A percentile compares a stretch with the other conserved stretches of the same genome.
These are phyloP conservation scores for Panaeolus cyanescens DNA, from an alignment of 768 basidiomycete species.

Conservation along the genomic window DNA sequence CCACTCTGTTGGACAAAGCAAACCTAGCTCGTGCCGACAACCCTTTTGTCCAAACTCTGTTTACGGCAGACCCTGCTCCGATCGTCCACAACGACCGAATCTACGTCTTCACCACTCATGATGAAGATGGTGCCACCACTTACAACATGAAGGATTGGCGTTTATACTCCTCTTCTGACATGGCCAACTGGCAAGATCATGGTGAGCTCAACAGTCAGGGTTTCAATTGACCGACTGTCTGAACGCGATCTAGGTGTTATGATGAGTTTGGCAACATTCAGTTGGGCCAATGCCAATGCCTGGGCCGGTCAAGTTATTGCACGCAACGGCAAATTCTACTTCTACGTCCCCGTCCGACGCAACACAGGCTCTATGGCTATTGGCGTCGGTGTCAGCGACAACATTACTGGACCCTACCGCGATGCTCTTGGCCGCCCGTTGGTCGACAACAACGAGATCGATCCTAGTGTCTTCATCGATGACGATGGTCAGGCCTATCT, in stretches of 20 bases:
- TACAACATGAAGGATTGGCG: not conserved
- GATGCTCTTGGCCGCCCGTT: not conserved
- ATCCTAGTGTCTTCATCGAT: not conserved
- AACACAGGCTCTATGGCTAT: not conserved
- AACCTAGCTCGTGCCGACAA: not conserved
- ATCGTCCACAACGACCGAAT: not conserved
- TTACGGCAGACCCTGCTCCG: not conserved
- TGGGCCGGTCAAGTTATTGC: not conserved
- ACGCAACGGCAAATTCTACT: not conserved
- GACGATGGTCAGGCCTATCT: not conserved
- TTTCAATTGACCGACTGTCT: not conserved
- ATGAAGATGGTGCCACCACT: not conserved
- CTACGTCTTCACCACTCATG: not conserved
- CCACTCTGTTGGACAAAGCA: not conserved
- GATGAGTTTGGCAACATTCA: conserved; percentile 1
- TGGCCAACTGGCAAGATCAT: conserved; percentile 1
- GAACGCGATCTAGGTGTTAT: not conserved
- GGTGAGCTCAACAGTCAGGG: not conserved
- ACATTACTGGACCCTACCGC: not conserved
- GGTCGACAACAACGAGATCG: not conserved
- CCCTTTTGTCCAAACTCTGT: not conserved
- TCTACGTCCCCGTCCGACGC: not conserved
- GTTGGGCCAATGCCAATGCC: not conserved
- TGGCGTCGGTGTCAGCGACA: not conserved
- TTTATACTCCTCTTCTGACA: not conserved